Evolutionary conservation across 2,329 filamentous ascomycete genomes (phyloP).

Genomic region (Xylaria sp.): DNA sequence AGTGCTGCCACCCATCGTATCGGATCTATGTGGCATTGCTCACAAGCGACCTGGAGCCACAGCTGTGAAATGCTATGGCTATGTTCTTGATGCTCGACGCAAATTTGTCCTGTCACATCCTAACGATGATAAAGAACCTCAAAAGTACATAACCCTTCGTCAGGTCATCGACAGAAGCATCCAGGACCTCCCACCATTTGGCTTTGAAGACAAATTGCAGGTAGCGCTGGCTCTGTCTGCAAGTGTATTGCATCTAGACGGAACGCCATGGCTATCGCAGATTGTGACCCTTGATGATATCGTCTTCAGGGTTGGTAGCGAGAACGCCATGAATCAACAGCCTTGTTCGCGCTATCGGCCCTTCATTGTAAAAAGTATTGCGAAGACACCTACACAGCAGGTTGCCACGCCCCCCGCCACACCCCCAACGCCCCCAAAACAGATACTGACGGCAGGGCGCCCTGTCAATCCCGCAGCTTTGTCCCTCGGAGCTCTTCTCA

Average conservation of each 20-base stretch:
- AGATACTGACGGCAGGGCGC: neutral
- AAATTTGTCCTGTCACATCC: slow-evolving; percentile 17
- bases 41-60: neutral
- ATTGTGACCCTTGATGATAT: slow-evolving; percentile 21
- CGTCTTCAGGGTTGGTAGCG: neutral
- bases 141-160: slow-evolving; percentile 4
- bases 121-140: neutral
- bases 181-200: neutral
- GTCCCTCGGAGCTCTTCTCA: slow-evolving; percentile 11
- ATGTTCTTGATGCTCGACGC: slow-evolving; percentile 4
- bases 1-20: neutral
- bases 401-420: neutral
- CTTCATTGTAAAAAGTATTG: slow-evolving; percentile 1
- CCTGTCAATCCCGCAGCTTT: neutral
- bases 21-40: slow-evolving; percentile 1
- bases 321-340: neutral
- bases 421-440: neutral
- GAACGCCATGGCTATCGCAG: slow-evolving; percentile 14
- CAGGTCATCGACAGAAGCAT: slow-evolving; percentile 2
- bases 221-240: slow-evolving; percentile 23
- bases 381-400: neutral
- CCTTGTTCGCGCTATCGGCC: neutral
- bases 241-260: slow-evolving; percentile 12
- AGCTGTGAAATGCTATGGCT: slow-evolving; percentile 1
- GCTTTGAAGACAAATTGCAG: slow-evolving; percentile 1